Percentiles rank a stretch among this genome's conserved stretches.
phyloP scores from a whole-genome alignment of 2,329 filamentous ascomycete species.

The Sclerotinia sclerotiorum region DNA sequence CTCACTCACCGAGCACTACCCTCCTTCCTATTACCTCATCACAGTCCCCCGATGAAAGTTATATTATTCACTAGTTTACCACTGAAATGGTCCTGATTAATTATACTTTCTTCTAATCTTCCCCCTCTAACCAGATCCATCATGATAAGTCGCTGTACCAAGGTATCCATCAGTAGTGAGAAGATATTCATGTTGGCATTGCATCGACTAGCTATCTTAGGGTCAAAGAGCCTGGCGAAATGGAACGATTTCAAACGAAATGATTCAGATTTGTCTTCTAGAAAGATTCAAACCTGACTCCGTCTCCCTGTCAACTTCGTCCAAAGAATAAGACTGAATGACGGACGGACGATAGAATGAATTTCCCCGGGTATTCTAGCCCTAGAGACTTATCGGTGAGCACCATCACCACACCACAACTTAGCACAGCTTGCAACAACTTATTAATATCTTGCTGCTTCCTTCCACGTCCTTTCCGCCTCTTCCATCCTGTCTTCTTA shows the following conservation, averaged over 20 bases:
- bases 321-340: not conserved
- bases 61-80: not conserved
- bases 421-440: not conserved
- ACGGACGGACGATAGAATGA: not conserved
- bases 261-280: conserved; percentile 15
- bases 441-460: not conserved
- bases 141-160: not conserved
- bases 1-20: too few species aligned
- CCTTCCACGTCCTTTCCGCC: not conserved
- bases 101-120: not conserved
- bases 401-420: not conserved
- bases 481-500: conserved; percentile 1
- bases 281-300: conserved; percentile 4
- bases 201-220: too few species aligned
- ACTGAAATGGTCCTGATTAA: not conserved
- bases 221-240: not conserved
- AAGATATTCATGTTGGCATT: too few species aligned
- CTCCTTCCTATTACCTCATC: too few species aligned
- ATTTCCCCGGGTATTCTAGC: conserved; percentile 7
- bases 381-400: conserved; percentile 12
- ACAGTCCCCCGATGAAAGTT: too few species aligned
- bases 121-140: not conserved
- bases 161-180: not conserved
- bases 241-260: not conserved
- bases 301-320: not conserved